These are phyloP conservation scores for Lachnellula hyalina DNA, from an alignment of 2,329 filamentous ascomycete genomes.

Conservation along the genomic window DNA sequence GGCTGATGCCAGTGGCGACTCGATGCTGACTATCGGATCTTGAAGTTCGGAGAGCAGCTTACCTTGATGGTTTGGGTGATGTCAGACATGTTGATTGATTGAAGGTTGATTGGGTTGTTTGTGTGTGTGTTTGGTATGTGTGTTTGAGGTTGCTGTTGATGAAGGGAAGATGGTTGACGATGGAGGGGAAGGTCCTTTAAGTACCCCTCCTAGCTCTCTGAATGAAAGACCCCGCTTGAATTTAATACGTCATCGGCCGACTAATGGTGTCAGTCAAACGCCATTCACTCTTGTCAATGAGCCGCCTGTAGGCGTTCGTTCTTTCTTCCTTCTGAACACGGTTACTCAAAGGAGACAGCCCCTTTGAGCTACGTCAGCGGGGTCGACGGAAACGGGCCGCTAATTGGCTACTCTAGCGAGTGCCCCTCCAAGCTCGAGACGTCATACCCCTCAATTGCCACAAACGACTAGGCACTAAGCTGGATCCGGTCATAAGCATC, in stretches of 20 bases:
- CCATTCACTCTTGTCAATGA: no score
- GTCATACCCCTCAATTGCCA: conserved; percentile 5
- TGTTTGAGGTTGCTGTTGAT: conserved; percentile 11
- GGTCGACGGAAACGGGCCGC: neutral
- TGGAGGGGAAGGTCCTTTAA: conserved; percentile 13
- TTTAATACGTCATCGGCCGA: neutral
- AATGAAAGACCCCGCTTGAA: neutral
- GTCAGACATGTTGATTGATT: conserved; percentile 17
- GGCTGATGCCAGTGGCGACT: conserved; percentile 3
- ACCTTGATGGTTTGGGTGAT: conserved; percentile 26
- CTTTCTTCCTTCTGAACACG: no score
- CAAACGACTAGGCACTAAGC: neutral
- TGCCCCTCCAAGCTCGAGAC: conserved; percentile 11
- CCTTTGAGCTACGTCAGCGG: conserved; percentile 16
- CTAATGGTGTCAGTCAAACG: neutral
- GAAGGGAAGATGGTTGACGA: neutral
- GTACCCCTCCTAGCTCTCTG: neutral
- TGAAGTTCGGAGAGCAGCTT: conserved; percentile 6
- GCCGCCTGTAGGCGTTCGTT: no score
- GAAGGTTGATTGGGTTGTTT: conserved; percentile 14
- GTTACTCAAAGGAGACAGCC: neutral
- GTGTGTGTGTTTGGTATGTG: conserved; percentile 10
- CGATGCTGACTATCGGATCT: neutral
- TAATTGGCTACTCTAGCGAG: conserved; percentile 12
- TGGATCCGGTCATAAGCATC: neutral